Evolutionary conservation across 768 basidiomycete genomes (phyloP).

Genomic region (Suillus variegatus): DNA sequence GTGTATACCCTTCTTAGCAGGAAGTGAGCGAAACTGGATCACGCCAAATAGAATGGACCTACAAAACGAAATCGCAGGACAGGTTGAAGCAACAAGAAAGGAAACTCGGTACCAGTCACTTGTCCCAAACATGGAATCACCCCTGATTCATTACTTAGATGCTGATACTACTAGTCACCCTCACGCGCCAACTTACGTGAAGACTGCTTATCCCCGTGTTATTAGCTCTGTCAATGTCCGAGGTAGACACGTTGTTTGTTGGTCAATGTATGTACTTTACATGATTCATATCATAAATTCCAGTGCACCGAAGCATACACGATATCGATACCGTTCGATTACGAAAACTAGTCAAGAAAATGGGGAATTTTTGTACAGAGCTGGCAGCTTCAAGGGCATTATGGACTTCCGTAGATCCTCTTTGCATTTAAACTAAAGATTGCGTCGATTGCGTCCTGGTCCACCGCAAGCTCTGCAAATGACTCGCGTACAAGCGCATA

Average conservation of each 20-base stretch:
- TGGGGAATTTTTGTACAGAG: background rate
- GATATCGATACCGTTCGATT: background rate
- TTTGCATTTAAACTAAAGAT: constrained; percentile 63
- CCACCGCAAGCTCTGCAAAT: constrained; percentile 76
- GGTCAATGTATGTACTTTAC: background rate
- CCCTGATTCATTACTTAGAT: background rate
- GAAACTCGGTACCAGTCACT: background rate
- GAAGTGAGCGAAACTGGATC: background rate
- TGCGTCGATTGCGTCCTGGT: constrained; percentile 74
- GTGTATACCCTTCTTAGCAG: background rate
- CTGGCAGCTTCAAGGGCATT: constrained; percentile 1
- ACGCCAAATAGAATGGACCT: background rate
- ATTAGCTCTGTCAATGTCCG: background rate
- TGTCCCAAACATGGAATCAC: background rate
- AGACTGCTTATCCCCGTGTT: background rate
- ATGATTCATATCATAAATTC: background rate
- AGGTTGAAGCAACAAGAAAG: background rate
- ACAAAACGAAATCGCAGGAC: background rate
- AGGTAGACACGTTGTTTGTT: background rate
- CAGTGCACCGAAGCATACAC: background rate
- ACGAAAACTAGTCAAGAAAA: background rate
- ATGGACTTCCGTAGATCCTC: constrained; percentile 37
- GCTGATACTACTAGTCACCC: background rate
- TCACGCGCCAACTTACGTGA: background rate
- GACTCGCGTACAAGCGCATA: constrained; percentile 80